Percentiles rank a stretch among this genome's conserved stretches.
Conservation (phyloP, 305 asterid species). For the Rubia peregrina region DNA sequence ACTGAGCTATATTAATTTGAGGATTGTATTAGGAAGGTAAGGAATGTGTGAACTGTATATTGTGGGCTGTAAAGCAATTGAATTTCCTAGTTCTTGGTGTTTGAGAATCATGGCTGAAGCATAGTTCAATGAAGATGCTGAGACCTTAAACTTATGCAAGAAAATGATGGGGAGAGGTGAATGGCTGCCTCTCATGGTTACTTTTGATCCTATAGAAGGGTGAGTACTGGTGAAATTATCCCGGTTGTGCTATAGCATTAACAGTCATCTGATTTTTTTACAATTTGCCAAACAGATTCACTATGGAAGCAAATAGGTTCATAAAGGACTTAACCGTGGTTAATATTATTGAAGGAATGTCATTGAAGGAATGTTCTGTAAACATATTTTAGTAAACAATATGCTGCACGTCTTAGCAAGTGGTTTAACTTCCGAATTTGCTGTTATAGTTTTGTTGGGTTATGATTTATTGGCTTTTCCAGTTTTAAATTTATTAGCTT, state of each 20-base stretch:
- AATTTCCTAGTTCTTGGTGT: background rate
- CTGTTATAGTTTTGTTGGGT: too few species aligned
- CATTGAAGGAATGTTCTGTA: too few species aligned
- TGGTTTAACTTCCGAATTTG: too few species aligned
- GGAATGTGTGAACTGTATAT: background rate
- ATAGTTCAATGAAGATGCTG: constrained; percentile 27
- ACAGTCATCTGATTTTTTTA: constrained; percentile 2
- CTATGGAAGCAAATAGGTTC: constrained; percentile 74
- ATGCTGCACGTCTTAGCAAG: too few species aligned
- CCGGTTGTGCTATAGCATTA: background rate
- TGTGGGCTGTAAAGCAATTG: background rate
- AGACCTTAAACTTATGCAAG: constrained; percentile 65
- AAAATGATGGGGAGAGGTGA: constrained; percentile 79
- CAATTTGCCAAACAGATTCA: constrained; percentile 41
- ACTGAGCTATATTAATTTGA: background rate
- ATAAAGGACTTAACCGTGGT: constrained; percentile 55
- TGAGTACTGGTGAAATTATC: constrained; percentile 14
- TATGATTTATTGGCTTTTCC: too few species aligned
- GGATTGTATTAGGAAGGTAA: background rate
- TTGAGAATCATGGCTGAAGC: background rate
- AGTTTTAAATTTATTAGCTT: too few species aligned
- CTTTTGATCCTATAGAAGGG: constrained; percentile 82
- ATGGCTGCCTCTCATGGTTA: constrained; percentile 89
- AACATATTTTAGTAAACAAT: too few species aligned
- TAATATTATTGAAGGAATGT: too few species aligned